Evolutionary conservation across 2,329 filamentous ascomycete species (phyloP).

Genomic region (Graphilbum fragrans): DNA sequence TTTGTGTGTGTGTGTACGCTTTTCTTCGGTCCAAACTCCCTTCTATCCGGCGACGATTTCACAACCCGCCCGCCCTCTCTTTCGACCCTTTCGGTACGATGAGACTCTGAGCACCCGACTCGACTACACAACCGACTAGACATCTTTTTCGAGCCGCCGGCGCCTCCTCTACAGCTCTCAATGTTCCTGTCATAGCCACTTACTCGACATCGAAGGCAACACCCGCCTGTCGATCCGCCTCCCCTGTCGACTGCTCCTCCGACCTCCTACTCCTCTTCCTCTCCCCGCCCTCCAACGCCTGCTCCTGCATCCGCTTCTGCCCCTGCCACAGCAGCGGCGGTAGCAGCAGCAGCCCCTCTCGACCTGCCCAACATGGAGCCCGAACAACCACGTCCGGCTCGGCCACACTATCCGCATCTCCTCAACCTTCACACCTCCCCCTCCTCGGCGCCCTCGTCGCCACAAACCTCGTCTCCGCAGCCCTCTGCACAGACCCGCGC

Average conservation of each 20-base stretch:
- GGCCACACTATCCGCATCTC: slow-evolving; percentile 19
- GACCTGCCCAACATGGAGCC: slow-evolving; percentile 13
- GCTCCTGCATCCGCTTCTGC: not conserved
- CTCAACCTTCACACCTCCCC: slow-evolving; percentile 20
- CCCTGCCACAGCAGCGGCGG: not conserved
- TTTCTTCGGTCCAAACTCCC: no score
- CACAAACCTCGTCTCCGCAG: slow-evolving; percentile 33
- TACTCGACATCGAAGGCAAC: not conserved
- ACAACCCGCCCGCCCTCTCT: no score
- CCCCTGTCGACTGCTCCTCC: not conserved
- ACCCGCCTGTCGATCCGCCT: not conserved
- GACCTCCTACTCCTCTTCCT: not conserved
- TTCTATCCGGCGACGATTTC: no score
- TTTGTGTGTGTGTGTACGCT: no score
- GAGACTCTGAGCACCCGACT: no score
- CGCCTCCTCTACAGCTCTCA: no score
- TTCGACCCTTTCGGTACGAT: no score
- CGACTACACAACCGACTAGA: no score
- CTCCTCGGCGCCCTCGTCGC: slow-evolving; percentile 14
- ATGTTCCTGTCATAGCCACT: no score
- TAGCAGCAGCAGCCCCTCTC: not conserved
- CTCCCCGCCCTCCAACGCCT: not conserved
- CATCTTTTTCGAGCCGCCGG: no score
- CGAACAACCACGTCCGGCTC: slow-evolving; percentile 14
- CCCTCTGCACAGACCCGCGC: slow-evolving; percentile 16